Conservation (phyloP, 1,284 basidiomycete species). For the Schizophyllum amplum region DNA sequence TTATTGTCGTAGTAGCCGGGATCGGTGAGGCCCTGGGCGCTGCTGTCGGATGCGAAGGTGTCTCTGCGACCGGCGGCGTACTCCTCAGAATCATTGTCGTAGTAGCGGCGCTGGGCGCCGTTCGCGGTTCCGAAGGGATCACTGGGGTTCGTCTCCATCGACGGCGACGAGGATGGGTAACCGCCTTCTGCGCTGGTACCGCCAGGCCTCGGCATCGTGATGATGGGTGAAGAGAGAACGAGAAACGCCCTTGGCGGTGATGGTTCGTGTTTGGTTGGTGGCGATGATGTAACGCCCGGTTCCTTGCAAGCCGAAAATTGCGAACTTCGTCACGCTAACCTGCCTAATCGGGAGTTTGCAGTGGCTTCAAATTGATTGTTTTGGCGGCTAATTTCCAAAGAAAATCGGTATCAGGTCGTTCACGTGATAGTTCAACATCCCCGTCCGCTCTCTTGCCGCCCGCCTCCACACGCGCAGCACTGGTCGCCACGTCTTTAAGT, state of each 20-base stretch:
- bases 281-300: background rate
- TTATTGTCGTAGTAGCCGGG: slow-evolving; percentile 57
- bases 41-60: slow-evolving; percentile 9
- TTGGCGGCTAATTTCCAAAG: background rate
- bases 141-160: slow-evolving; percentile 11
- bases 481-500: too few relatives aligned
- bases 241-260: background rate
- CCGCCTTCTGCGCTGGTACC: slow-evolving; percentile 4
- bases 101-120: slow-evolving; percentile 9
- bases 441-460: background rate
- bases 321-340: background rate
- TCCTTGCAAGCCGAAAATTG: background rate
- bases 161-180: slow-evolving; percentile 9
- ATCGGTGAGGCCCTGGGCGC: slow-evolving; percentile 33
- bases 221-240: background rate
- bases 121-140: slow-evolving; percentile 14
- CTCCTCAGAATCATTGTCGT: slow-evolving; percentile 10
- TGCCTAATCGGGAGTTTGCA: background rate
- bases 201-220: background rate
- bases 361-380: background rate
- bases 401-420: background rate
- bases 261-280: background rate
- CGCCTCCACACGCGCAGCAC: too few relatives aligned
- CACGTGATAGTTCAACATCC: background rate
- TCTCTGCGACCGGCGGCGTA: slow-evolving; percentile 5